Evolutionary conservation across 345 rosid genomes (phyloP).

Genomic region (Combretum micranthum): DNA sequence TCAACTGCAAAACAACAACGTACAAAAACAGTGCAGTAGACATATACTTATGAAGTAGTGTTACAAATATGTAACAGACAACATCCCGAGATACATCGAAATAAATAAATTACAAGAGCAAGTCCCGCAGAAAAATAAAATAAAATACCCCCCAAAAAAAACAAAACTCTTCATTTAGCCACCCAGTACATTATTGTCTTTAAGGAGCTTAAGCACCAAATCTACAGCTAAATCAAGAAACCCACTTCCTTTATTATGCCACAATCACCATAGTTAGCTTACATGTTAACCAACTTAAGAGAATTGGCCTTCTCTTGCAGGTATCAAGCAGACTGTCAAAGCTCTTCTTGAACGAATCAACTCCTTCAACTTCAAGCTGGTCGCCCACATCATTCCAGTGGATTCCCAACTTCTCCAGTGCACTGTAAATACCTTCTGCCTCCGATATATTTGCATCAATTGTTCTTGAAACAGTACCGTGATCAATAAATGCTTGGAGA

Average conservation of each 20-base stretch:
- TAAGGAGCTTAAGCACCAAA: constrained; percentile 7
- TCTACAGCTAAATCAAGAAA: constrained; percentile 15
- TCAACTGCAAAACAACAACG: too few species aligned
- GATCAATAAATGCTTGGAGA: constrained; percentile 80
- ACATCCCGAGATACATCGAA: too few species aligned
- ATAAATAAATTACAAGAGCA: too few species aligned
- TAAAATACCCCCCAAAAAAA: not conserved
- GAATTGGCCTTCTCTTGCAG: constrained; percentile 95
- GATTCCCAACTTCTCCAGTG: constrained; percentile 91
- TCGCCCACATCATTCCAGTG: constrained; percentile 77
- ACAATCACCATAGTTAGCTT: constrained; percentile 7
- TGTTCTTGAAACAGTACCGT: constrained; percentile 77
- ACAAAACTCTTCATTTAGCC: constrained; percentile 5
- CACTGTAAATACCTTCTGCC: constrained; percentile 92
- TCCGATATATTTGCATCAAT: constrained; percentile 84
- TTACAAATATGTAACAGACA: too few species aligned
- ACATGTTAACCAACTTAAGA: constrained; percentile 63
- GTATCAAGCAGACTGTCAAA: constrained; percentile 90
- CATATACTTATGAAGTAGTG: too few species aligned
- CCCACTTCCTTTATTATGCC: constrained; percentile 25
- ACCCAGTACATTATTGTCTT: constrained; percentile 18
- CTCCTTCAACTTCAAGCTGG: constrained; percentile 90
- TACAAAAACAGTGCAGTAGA: too few species aligned
- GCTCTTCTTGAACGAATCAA: constrained; percentile 87
- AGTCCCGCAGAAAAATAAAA: not conserved